Evolutionary conservation across 371 early-diverging fungal genomes (phyloP), one percentile per base, ranked within the genome.

Genomic region (Dipsacomyces acuminosporus): DNA sequence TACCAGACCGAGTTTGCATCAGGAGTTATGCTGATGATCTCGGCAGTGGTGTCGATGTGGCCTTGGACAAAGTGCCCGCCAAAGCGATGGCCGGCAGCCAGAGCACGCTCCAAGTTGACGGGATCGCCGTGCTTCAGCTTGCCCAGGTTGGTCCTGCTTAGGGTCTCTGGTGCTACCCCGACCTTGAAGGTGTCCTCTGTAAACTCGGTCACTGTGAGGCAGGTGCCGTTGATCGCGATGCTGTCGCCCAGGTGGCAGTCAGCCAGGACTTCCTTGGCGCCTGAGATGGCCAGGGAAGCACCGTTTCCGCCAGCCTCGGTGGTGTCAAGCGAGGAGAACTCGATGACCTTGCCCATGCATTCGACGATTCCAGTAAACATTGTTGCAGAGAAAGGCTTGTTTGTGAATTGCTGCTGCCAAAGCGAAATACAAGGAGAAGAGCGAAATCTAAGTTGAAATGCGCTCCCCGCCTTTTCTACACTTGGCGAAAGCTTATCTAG

Each of bases 291-390:
- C 24, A 95, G 74, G 21, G 91, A 88, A 78, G 87, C 90, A 13
- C 94, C 93, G 54, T 82, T 82, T 33, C 94, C 93, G 41, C 93
- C 94, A 0, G 88, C 80, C 54, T 76, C 80, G 0, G 86, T 77
- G 14, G 72, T 78, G 64, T 94, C 94, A 46, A 82, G 71, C 30
- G 76, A 77, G 19, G 75, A 67, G 38, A 90, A 79, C 59, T 78
- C 73, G 52, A 67, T 61, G 30, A 97, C 85, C 34, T 64, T 81
- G 59, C 96, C 98, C 71, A 94, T 83, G 51, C 75, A 71, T 72
- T 97, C 98, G 45, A 97, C 91, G 45, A 97, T 90, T 41, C 98
- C 98, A 4, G 96, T 97, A 69, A 97, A 97, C 94, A 97, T 96
- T 57, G 17, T 45, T 19, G 23, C 22, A 18, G 21, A 43, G 21